Evolutionary conservation across 2,329 filamentous ascomycete genomes (phyloP), one percentile per base, ranked within the genome.

Genomic region (Neospermospora avenae): DNA sequence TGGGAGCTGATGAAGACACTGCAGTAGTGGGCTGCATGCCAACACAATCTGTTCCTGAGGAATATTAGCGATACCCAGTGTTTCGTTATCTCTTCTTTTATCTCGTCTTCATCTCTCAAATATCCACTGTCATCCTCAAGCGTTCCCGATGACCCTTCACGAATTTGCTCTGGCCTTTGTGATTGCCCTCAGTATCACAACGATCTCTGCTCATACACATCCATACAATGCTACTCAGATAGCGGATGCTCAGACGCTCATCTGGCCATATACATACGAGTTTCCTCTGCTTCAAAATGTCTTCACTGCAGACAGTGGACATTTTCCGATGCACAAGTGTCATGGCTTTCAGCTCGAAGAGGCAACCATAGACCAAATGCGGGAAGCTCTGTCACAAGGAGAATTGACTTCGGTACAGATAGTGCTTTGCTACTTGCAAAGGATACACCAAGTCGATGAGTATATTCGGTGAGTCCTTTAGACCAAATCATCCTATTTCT

Each of bases 351-450:
- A 77, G 51, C 76, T 91, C 16, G 85, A 89, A 72, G 88, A 91
- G 71, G 86, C 86, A 16, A 86, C 83, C 6, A 87, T 91, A 63
- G 85, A 89, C 63, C 75, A 87, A 61, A 80, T 92, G 67, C 87
- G 90, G 67, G 68, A 73, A 4, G 80, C 81, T 31, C 78, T 90
- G 78, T 66, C 66, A 6, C 72, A 73, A n/a, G 82, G 83, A 4
- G 75, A 70, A 11, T 73, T 90, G 60, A 87, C 82, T 0, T 82
- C 80, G 18, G 78, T 81, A 24, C 77, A 88, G 62, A 75, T 89
- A 22, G 76, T 83, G 8, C 69, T 74, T n/a, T 90, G 86, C 74
- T 89, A 89, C 71, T 68, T 88, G 39, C 75, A 81, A 58, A 77
- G 88, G 37, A 79, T 81, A 6, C 77, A 78, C 54, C 87, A 90